These are phyloP conservation scores for Komagataella pastoris DNA, from an alignment of 805 yeast genomes.

Conservation along the genomic window DNA sequence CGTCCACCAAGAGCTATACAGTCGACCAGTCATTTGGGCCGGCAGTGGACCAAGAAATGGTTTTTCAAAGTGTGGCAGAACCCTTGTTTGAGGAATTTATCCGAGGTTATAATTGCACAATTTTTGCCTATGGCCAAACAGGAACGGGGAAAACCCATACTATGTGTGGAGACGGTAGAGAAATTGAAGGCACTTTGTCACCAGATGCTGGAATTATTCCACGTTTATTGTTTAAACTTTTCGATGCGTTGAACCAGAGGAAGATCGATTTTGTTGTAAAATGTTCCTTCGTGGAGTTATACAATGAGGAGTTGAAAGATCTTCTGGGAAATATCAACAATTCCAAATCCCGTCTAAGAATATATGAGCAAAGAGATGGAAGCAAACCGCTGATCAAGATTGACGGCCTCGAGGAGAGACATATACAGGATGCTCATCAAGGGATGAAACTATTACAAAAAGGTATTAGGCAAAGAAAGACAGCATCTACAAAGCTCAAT, in stretches of 20 bases:
- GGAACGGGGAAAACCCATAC: constrained; percentile 52
- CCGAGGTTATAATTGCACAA: constrained; percentile 39
- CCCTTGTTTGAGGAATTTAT: constrained; percentile 36
- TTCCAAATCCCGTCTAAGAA: constrained; percentile 19
- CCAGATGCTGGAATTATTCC: constrained; percentile 36
- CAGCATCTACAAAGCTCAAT: constrained; percentile 64
- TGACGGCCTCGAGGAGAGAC: constrained; percentile 53
- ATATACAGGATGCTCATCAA: constrained; percentile 36
- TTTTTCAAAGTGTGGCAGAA: constrained; percentile 31
- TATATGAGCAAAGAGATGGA: constrained; percentile 19
- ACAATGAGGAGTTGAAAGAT: constrained; percentile 29
- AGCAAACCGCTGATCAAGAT: constrained; percentile 27
- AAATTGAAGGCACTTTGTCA: background rate
- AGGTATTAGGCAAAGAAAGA: constrained; percentile 48
- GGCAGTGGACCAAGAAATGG: constrained; percentile 30
- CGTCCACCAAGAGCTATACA: constrained; percentile 24
- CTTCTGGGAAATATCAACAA: constrained; percentile 22
- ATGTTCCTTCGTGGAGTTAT: constrained; percentile 41
- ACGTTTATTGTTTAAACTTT: constrained; percentile 28
- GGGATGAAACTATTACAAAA: constrained; percentile 41
- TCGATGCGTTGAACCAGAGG: constrained; percentile 9
- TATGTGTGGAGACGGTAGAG: constrained; percentile 33
- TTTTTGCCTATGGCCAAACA: constrained; percentile 49
- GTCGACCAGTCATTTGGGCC: constrained; percentile 46
- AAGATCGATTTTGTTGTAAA: constrained; percentile 19